Conservation (phyloP, 2,329 filamentous ascomycete genomes). For the Zymoseptoria brevis region DNA sequence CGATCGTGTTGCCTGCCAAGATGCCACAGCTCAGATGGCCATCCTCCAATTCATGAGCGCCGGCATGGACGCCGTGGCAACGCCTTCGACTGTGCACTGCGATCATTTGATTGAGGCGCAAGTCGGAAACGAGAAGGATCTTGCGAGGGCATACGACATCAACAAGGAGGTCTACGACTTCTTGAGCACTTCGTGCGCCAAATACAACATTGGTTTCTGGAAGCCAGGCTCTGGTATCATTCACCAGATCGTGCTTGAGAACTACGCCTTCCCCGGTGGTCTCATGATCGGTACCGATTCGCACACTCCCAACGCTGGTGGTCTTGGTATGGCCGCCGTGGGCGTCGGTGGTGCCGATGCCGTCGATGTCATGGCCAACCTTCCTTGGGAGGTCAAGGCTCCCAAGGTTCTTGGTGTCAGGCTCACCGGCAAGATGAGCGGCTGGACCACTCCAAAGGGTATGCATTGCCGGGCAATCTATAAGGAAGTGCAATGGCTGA, state of each 20-base stretch:
- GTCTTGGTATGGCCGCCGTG: constrained; percentile 85
- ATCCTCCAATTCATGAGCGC: constrained; percentile 99
- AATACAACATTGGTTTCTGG: constrained; percentile 99
- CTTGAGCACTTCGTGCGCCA: constrained; percentile 84
- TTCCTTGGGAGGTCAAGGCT: constrained; percentile 97
- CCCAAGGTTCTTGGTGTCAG: constrained; percentile 95
- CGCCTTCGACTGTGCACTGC: constrained; percentile 93
- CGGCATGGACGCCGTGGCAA: constrained; percentile 90
- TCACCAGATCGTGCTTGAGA: constrained; percentile 96
- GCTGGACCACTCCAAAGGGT: constrained; percentile 93
- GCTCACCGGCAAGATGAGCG: constrained; percentile 78
- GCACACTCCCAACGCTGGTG: constrained; percentile 94
- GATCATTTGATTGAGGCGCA: constrained; percentile 99
- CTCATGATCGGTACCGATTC: constrained; percentile 96
- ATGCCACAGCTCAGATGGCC: constrained; percentile 99
- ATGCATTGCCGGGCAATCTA: too few species aligned
- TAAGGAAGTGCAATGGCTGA: too few species aligned
- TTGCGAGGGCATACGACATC: constrained; percentile 80
- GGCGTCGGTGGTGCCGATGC: constrained; percentile 98
- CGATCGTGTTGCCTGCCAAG: constrained; percentile 97
- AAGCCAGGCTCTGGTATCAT: constrained; percentile 97
- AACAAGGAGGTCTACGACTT: constrained; percentile 97
- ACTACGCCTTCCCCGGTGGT: constrained; percentile 98
- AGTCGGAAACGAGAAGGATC: constrained; percentile 85
- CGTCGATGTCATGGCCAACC: constrained; percentile 94